Conservation (phyloP, 2,329 filamentous ascomycete genomes). For the Arthrobotrys iridis region DNA sequence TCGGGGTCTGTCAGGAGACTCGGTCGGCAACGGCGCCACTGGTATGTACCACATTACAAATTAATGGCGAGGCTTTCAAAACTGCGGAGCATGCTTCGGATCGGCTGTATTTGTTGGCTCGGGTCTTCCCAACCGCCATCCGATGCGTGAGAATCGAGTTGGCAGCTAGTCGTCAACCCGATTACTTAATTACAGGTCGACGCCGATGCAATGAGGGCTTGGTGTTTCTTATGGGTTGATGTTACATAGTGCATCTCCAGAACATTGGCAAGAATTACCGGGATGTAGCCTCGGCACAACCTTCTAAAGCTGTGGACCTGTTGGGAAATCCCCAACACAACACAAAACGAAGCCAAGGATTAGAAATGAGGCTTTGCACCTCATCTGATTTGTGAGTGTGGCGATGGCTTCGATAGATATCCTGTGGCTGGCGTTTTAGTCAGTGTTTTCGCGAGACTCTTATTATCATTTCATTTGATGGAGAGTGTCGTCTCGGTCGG, state of each 20-base stretch:
- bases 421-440: slow-evolving; percentile 22
- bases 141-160: slow-evolving; percentile 7
- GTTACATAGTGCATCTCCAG: neutral
- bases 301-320: slow-evolving; percentile 1
- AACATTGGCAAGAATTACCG: slow-evolving; percentile 24
- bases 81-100: slow-evolving; percentile 12
- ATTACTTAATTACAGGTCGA: neutral
- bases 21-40: neutral
- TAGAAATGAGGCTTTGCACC: slow-evolving; percentile 26
- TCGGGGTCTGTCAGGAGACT: neutral
- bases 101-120: slow-evolving; percentile 25
- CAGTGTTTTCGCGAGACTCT: neutral
- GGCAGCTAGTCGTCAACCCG: slow-evolving; percentile 6
- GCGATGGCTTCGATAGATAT: neutral
- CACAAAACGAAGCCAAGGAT: slow-evolving; percentile 28
- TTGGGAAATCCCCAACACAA: slow-evolving; percentile 50
- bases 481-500: too few species aligned
- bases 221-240: neutral
- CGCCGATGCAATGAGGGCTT: slow-evolving; percentile 5
- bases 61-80: too few species aligned
- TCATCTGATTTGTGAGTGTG: slow-evolving; percentile 19
- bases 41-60: neutral
- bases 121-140: slow-evolving; percentile 19
- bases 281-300: slow-evolving; percentile 11
- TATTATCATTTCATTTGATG: neutral